Base-by-base conservation (phyloP, 192 early-diverging fungal genomes). In the Coemansia sp. region DNA sequence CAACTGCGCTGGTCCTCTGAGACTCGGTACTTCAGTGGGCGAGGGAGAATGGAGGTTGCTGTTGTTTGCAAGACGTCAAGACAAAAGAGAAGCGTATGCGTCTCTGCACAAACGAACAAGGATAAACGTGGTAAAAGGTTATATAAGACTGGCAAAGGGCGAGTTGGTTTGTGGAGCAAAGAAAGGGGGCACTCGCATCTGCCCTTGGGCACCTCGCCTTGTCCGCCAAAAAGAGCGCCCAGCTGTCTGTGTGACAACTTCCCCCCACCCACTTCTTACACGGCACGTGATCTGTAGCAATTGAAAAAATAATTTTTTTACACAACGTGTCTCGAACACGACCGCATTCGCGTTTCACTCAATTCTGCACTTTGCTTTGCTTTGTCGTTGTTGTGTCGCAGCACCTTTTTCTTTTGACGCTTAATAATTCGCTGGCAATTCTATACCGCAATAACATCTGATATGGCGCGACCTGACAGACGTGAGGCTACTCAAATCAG, bases 401-500 rank as follows among this genome's bases (percentile, higher is more conserved):
- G 14, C 17, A 17, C 17, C 39, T 14, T 17, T 46, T 46, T 17
- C 39, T 46, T 46, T 17, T 17, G 8, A 4, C 39, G 11, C 11
- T 46, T 14, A 27, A 17, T 46, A 46, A 1, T 10, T 14, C 3
- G 39, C 39, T 46, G 14, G 39, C 3, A 10, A 17, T 3, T 17
- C 17, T 46, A 0, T 6, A 46, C 8, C 3, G 39, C 11, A 10
- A 0, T 14, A 4, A 46, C 11, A 17, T 14, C 11, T 46, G 55
- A 52, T 61, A 70, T 75, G 67, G 7, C 63, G 24, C 87, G 87
- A 30, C 76, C 79, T 46, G 87, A 88, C 61, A 74, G 78, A 67
- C 77, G 88, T 29, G 74, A 78, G 6, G 61, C 80, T 21, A 71
- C 68, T 51, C 88, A 93, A 68, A 72, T 94, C 51, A 86, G 93